Evolutionary conservation across 2,329 filamentous ascomycete species (phyloP).

Genomic region (Alternaria brassicicola): DNA sequence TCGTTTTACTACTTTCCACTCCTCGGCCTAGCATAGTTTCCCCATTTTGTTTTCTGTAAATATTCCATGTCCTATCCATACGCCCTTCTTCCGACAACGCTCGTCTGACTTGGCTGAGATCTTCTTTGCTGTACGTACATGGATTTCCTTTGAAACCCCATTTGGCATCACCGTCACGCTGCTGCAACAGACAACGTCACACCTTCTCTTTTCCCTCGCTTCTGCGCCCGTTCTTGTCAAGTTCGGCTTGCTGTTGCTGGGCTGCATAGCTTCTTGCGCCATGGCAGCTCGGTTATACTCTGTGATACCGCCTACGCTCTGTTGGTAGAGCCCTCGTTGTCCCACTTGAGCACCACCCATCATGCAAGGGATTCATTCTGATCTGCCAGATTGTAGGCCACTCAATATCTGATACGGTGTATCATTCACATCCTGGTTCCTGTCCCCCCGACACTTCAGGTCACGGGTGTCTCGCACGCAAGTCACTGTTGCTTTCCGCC

Average conservation of each 20-base stretch:
- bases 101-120: slow-evolving; percentile 33
- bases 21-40: slow-evolving; percentile 21
- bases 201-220: slow-evolving; percentile 26
- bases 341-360: slow-evolving; percentile 27
- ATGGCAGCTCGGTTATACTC: slow-evolving; percentile 16
- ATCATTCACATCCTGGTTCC: slow-evolving; percentile 19
- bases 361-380: slow-evolving; percentile 39
- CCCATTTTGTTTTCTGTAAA: slow-evolving; percentile 16
- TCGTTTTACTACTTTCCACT: slow-evolving; percentile 23
- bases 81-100: slow-evolving; percentile 24
- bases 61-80: slow-evolving; percentile 9
- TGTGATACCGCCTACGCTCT: slow-evolving; percentile 24
- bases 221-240: slow-evolving; percentile 18
- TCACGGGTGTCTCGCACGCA: slow-evolving; percentile 26
- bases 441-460: slow-evolving; percentile 25
- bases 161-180: slow-evolving; percentile 34
- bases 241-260: slow-evolving; percentile 9
- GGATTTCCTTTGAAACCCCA: slow-evolving; percentile 42
- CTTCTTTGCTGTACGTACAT: slow-evolving; percentile 52
- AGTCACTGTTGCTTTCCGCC: slow-evolving; percentile 36
- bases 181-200: slow-evolving; percentile 45
- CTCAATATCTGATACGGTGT: slow-evolving; percentile 31
- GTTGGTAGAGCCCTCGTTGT: slow-evolving; percentile 28
- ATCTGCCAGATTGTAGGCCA: slow-evolving; percentile 32
- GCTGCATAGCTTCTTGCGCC: slow-evolving; percentile 4